Conservation (phyloP, 805 yeast species). For the Ogataea ramenticola region DNA sequence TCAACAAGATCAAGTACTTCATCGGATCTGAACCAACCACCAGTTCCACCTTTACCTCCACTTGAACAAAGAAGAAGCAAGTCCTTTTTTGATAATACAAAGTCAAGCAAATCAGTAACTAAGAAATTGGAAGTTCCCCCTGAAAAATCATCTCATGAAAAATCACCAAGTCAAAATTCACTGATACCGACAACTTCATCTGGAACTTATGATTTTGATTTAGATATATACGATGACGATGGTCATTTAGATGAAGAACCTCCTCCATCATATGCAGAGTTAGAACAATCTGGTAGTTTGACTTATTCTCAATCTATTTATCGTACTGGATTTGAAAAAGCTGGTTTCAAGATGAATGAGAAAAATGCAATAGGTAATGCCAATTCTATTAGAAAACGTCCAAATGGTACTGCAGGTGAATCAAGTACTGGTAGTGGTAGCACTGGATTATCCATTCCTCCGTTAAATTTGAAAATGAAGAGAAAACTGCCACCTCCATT, state of each 20-base stretch:
- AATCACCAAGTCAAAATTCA: not conserved
- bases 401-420: not conserved
- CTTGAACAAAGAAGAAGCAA: conserved; percentile 13
- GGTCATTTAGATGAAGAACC: conserved; percentile 9
- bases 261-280: conserved; percentile 27
- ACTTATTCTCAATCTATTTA: conserved; percentile 27
- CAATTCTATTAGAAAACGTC: not conserved
- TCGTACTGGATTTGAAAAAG: conserved; percentile 29
- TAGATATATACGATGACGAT: conserved; percentile 6
- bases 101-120: conserved; percentile 10
- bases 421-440: too few species aligned
- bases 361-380: conserved; percentile 4
- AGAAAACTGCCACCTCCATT: conserved; percentile 21
- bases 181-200: not conserved
- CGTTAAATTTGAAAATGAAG: conserved; percentile 8
- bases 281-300: conserved; percentile 25
- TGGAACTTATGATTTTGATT: conserved; percentile 5
- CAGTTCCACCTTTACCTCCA: conserved; percentile 25
- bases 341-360: conserved; percentile 25
- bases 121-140: conserved; percentile 14
- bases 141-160: not conserved
- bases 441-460: not conserved
- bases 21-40: conserved; percentile 7
- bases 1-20: not conserved
- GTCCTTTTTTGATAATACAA: not conserved